These are phyloP conservation scores for Seiridium unicorne DNA, from an alignment of 2,329 filamentous ascomycete genomes.

Conservation along the genomic window DNA sequence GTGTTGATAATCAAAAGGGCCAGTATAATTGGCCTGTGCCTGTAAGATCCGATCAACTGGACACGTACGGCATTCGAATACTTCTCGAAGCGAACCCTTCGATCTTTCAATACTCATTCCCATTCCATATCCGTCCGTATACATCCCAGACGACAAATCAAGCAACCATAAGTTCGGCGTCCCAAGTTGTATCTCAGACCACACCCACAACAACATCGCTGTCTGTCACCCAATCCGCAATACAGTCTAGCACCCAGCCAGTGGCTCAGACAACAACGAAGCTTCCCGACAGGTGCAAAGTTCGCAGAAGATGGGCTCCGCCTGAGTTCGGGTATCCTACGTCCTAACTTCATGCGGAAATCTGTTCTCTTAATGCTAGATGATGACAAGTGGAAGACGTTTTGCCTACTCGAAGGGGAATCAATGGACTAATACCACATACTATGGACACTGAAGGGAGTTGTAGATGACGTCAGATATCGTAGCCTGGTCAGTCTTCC, in stretches of 20 bases:
- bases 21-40: neutral
- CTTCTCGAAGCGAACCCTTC: neutral
- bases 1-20: neutral
- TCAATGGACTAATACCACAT: too few species aligned
- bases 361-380: neutral
- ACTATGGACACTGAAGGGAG: too few species aligned
- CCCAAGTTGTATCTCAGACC: neutral
- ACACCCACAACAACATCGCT: neutral
- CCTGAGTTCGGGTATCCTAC: neutral
- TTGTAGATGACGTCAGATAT: too few species aligned
- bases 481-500: too few species aligned
- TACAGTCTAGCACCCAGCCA: neutral
- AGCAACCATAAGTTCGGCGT: neutral
- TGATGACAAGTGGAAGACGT: too few species aligned
- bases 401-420: too few species aligned
- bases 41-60: neutral
- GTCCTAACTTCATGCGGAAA: neutral
- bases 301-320: neutral
- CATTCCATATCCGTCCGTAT: neutral
- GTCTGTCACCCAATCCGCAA: neutral
- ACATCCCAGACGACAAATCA: neutral
- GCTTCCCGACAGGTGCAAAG: neutral
- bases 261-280: neutral
- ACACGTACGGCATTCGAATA: neutral
- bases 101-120: neutral